Evolutionary conservation across 1,139 yeast species (phyloP), one percentile per base, ranked within the genome.

Genomic region (Kodamaea fungicola): DNA sequence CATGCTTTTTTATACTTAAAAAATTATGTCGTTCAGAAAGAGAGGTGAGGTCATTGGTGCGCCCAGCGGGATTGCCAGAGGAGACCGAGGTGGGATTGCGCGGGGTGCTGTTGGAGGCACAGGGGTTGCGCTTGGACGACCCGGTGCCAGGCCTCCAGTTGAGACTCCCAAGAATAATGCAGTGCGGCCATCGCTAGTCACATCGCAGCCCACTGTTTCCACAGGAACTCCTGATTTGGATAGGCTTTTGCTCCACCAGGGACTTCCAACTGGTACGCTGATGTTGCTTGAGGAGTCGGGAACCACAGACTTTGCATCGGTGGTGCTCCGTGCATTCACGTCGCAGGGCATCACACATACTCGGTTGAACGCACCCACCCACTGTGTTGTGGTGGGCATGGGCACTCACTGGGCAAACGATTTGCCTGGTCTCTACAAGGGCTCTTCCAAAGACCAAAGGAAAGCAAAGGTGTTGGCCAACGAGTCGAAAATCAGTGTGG

Each of bases 221-320:
- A 83, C 94, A 0, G 96, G 96, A 2, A 73, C 83, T 16, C 55
- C 70, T 4, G 92, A 86, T 52, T 59, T 92, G 27, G 97, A 92
- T 57, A 78, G 74, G 45, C 62, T 88, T 2, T 57, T 92, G 39
- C 77, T 76, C 1, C 97, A 92, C 57, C 87, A 79, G 43, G 98
- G 98, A 0, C 56, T 90, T 10, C 97, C 97, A 1, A 51, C 87
- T 12, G 96, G 96, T 1, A 61, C 73, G 9, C 72, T 86, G 6
- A 55, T 89, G 31, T 58, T 90, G 12, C 56, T 92, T 2, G 92
- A 88, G 55, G 98, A 92, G 55, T 74, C 79, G 9, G 95, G 96
- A 0, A 82, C 94, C 10, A 90, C 98, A 0, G 97, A 92, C 54
- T 92, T 89, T 55, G 74, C 85, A 3, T 75, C 89, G n/a, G 80